These are phyloP conservation scores for Glarea lozoyensis DNA, from an alignment of 495 filamentous ascomycete genomes.

Conservation along the genomic window DNA sequence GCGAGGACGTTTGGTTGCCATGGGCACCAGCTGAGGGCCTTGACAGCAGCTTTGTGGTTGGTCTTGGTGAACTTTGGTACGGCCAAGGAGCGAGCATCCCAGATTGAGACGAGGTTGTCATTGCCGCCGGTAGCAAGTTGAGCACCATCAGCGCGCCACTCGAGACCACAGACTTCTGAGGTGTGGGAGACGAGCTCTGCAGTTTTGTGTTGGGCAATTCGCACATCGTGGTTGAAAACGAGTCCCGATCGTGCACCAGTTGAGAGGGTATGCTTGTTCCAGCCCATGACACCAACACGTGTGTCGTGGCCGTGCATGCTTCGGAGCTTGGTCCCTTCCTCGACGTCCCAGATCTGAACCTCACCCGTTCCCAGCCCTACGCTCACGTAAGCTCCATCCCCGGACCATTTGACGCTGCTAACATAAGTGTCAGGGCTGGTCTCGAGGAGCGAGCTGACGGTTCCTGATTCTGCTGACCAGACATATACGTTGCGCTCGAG, in stretches of 20 bases:
- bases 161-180: slow-evolving; percentile 93
- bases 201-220: slow-evolving; percentile 93
- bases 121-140: slow-evolving; percentile 97
- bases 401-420: slow-evolving; percentile 97
- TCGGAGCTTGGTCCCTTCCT: slow-evolving; percentile 87
- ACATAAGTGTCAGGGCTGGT: slow-evolving; percentile 85
- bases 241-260: slow-evolving; percentile 89
- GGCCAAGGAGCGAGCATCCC: slow-evolving; percentile 87
- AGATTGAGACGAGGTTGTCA: slow-evolving; percentile 97
- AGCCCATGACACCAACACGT: slow-evolving; percentile 95
- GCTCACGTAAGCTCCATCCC: slow-evolving; percentile 91
- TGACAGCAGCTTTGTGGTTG: slow-evolving; percentile 97
- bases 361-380: slow-evolving; percentile 93
- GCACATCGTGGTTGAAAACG: slow-evolving; percentile 99
- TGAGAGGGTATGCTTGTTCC: slow-evolving; percentile 95
- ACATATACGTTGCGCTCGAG: slow-evolving; percentile 95
- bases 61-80: slow-evolving; percentile 99
- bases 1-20: slow-evolving; percentile 97
- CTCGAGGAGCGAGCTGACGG: slow-evolving; percentile 80
- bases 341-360: slow-evolving; percentile 98
- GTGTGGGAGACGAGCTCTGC: slow-evolving; percentile 95
- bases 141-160: slow-evolving; percentile 93
- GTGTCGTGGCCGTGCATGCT: slow-evolving; percentile 98
- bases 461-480: slow-evolving; percentile 94
- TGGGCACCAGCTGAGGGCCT: slow-evolving; percentile 97